phyloP scores from a whole-genome alignment of 179 eudicot genomes.

The Amaranthus tricolor region DNA sequence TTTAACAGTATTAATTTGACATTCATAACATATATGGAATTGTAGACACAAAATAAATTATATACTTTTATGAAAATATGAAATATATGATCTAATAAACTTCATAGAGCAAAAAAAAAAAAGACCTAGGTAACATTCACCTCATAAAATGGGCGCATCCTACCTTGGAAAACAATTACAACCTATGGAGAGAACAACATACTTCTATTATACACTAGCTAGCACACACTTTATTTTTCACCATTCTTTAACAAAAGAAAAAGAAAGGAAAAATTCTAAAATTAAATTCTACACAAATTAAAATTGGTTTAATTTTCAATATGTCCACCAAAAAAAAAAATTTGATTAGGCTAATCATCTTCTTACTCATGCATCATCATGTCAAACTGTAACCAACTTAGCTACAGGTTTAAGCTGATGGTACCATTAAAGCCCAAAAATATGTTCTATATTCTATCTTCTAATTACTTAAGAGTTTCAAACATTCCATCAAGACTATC shows the following conservation, averaged over 20 bases:
- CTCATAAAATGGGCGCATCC: no score
- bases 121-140: neutral
- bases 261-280: neutral
- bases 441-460: no score
- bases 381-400: no score
- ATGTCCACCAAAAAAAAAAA: neutral
- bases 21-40: no score
- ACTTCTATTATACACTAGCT: constrained; percentile 1
- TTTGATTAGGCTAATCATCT: neutral
- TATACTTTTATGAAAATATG: neutral
- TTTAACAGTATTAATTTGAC: no score
- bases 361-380: neutral
- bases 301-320: neutral
- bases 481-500: neutral
- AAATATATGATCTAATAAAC: neutral
- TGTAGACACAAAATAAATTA: no score
- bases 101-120: neutral
- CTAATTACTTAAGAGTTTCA: no score
- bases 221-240: constrained; percentile 8
- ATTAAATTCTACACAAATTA: neutral
- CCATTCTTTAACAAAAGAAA: neutral
- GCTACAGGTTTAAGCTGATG: no score
- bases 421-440: no score
- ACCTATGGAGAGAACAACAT: neutral
- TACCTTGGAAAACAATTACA: no score